Evolutionary conservation across 1,284 basidiomycete species (phyloP), one percentile per base, ranked within the genome.

Genomic region (Moniliophthora roreri): DNA sequence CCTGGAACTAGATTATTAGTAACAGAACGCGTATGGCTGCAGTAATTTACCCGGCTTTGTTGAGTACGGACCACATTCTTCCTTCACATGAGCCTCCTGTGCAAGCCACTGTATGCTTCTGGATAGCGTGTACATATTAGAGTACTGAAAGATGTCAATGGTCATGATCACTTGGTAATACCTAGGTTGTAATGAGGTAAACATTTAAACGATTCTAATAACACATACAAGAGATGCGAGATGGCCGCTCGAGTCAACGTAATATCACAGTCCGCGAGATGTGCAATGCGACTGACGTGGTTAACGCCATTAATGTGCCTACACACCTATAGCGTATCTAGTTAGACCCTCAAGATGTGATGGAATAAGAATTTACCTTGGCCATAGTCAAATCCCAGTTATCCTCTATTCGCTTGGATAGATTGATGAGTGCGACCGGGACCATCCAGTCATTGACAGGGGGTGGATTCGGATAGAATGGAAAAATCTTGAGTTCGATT

Each of bases 381-480:
- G 83, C 81, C 72, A 98, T 91, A 0, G 97, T 98, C 49, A 99
- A 77, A 71, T 99, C 97, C 96, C 97, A 99, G 62, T 95, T 96
- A 28, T 86, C 85, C 60, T 96, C 92, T 45, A 89, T 82, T 53
- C 93, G 77, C 58, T 84, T 89, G 1, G 81, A 76, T 34, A 99
- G 76, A 62, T 93, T 89, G 53, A 97, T 90, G 7, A 99, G 78
- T 0, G 94, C 85, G 9, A 99, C 78, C 1, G 96, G 97, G 0
- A 99, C 97, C 72, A 93, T 87, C 95, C 96, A 99, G 64, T 98
- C 93, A 58, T 89, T 81, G 20, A 98, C 91, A 0, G 81, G 75
- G 0, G 90, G 85, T 8, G 97, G 97, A 64, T 98, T 98, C 3
- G 95, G 91, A 63, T 95, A 98, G 69, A 95, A 96, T 0, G 93